A percentile compares a stretch with the other conserved stretches of the same genome.
phyloP scores from a whole-genome alignment of 2,329 filamentous ascomycete genomes.

The Didymella arachidicola region DNA sequence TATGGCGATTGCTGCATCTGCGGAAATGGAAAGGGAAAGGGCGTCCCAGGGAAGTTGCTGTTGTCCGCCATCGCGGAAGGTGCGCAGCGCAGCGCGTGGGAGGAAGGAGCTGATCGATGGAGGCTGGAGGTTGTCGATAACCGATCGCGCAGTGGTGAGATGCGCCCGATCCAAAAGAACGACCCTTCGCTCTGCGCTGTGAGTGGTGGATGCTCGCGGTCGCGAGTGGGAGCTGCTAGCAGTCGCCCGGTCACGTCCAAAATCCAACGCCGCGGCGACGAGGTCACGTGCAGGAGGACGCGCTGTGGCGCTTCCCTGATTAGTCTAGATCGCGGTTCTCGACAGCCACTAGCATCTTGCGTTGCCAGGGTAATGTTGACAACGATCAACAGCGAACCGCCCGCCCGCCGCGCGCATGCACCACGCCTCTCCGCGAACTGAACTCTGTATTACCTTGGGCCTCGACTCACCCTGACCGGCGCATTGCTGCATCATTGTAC shows the following conservation, averaged over 20 bases:
- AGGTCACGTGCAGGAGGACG: conserved; percentile 12
- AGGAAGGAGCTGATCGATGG: conserved; percentile 25
- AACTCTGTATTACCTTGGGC: conserved; percentile 23
- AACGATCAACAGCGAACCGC: conserved; percentile 26
- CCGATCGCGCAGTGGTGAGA: background rate
- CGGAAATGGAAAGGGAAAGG: conserved; percentile 32
- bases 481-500: conserved; percentile 36
- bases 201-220: background rate
- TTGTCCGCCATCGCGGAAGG: conserved; percentile 39
- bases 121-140: background rate
- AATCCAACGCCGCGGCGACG: conserved; percentile 15
- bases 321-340: conserved; percentile 1
- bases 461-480: conserved; percentile 20
- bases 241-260: conserved; percentile 5
- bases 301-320: background rate
- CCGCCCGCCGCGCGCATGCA: conserved; percentile 22
- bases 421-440: conserved; percentile 14
- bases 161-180: background rate
- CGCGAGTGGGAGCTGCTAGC: conserved; percentile 4
- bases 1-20: conserved; percentile 13
- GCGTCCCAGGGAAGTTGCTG: conserved; percentile 36
- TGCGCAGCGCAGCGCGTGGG: conserved; percentile 20
- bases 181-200: conserved; percentile 6
- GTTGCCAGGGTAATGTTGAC: conserved; percentile 29
- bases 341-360: conserved; percentile 7